phyloP scores from a whole-genome alignment of 2,329 filamentous ascomycete genomes.

The Aspergillus sp. region DNA sequence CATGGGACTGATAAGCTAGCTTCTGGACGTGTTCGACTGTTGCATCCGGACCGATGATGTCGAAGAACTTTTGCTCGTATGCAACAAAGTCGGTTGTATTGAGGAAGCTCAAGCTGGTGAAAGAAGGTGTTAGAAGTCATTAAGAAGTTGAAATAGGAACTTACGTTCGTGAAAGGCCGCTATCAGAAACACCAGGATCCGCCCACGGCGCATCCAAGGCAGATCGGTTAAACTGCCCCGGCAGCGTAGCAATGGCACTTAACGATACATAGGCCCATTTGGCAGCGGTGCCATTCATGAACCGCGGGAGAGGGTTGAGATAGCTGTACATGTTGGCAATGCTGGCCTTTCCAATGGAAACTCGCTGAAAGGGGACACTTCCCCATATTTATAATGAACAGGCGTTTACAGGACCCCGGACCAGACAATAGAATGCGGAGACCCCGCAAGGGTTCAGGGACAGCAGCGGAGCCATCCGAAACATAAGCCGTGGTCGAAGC shows the following conservation, averaged over 20 bases:
- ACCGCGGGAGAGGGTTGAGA: conserved; percentile 5
- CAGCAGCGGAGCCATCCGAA: too few species aligned
- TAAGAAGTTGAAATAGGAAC: neutral
- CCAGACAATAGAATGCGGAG: too few species aligned
- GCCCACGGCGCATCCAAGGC: conserved; percentile 11
- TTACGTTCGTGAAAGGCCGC: neutral
- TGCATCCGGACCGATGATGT: conserved; percentile 11
- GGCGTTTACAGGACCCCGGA: too few species aligned
- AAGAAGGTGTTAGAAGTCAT: too few species aligned
- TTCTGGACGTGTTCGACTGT: conserved; percentile 13
- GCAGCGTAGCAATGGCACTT: conserved; percentile 7
- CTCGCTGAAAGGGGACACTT: too few species aligned
- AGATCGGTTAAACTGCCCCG: conserved; percentile 12
- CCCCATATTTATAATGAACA: too few species aligned
- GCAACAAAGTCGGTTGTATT: conserved; percentile 15
- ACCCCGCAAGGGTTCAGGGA: too few species aligned
- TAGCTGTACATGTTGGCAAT: neutral
- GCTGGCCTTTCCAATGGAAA: too few species aligned
- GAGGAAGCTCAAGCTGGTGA: neutral
- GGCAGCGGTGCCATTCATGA: conserved; percentile 4
- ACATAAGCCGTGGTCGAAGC: too few species aligned
- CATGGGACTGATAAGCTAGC: conserved; percentile 10
- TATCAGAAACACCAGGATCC: neutral
- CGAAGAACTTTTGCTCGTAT: conserved; percentile 12
- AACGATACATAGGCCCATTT: conserved; percentile 14